phyloP scores from a whole-genome alignment of 495 filamentous ascomycete species.

The Trypethelium eluteriae region DNA sequence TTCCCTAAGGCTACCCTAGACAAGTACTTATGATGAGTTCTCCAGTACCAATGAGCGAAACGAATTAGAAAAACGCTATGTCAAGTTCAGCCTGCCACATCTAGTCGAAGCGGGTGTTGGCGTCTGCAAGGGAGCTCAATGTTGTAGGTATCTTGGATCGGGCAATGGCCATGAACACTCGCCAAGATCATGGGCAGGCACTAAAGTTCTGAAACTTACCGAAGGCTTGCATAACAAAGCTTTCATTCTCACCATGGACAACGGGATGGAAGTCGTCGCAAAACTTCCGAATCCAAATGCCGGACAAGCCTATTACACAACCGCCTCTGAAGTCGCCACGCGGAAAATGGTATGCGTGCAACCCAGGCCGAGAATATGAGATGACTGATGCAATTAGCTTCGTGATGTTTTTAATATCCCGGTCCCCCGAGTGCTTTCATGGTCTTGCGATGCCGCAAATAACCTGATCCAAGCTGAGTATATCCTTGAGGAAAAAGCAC shows the following conservation, averaged over 20 bases:
- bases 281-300: conserved; percentile 22
- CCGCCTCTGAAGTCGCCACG: conserved; percentile 12
- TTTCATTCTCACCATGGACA: conserved; percentile 21
- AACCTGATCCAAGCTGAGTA: not conserved
- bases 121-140: conserved; percentile 29
- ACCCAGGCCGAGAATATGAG: not conserved
- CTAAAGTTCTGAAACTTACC: conserved; percentile 29
- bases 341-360: not conserved
- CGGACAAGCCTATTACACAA: conserved; percentile 8
- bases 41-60: conserved; percentile 34
- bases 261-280: conserved; percentile 17
- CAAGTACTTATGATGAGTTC: not conserved
- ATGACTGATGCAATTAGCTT: conserved; percentile 26
- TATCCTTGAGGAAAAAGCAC: not conserved
- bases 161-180: conserved; percentile 10
- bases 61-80: conserved; percentile 34
- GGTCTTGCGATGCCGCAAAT: not conserved
- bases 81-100: conserved; percentile 35
- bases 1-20: conserved; percentile 17
- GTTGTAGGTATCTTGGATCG: conserved; percentile 28
- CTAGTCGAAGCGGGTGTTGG: conserved; percentile 32
- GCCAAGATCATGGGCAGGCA: conserved; percentile 24
- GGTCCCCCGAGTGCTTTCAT: conserved; percentile 1
- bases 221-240: conserved; percentile 27
- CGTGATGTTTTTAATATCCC: conserved; percentile 28